A percentile compares a stretch with the other conserved stretches of the same genome.
Conservation (phyloP, 306 rosid species). For the Glycyrrhiza uralensis region DNA sequence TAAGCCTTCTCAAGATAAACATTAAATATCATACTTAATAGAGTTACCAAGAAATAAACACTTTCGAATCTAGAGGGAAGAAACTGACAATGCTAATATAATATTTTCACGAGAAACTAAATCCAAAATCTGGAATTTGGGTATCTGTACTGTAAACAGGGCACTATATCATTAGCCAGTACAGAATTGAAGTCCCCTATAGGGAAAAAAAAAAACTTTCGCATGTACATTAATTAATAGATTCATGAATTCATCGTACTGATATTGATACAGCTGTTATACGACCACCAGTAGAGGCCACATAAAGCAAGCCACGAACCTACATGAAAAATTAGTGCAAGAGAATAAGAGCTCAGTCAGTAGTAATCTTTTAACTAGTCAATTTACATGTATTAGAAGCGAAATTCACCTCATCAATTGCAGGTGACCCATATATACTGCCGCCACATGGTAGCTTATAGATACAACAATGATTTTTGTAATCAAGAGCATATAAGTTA, state of each 20-base stretch:
- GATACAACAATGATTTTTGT: slow-evolving; percentile 61
- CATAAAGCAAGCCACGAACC: slow-evolving; percentile 60
- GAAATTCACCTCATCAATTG: slow-evolving; percentile 71
- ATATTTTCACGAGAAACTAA: slow-evolving; percentile 3
- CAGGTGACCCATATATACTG: slow-evolving; percentile 87
- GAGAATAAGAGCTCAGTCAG: not conserved
- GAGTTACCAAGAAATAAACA: not conserved
- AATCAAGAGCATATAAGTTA: slow-evolving; percentile 85
- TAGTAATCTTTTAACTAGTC: slow-evolving; percentile 6
- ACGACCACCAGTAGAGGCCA: slow-evolving; percentile 86
- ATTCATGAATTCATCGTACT: slow-evolving; percentile 38
- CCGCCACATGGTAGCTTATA: slow-evolving; percentile 81
- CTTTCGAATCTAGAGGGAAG: not conserved
- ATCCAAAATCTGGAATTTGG: slow-evolving; percentile 13
- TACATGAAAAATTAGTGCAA: slow-evolving; percentile 32
- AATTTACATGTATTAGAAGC: not conserved
- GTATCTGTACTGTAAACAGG: not conserved
- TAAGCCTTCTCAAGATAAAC: not conserved
- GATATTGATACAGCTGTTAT: slow-evolving; percentile 57
- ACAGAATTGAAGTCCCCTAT: not conserved
- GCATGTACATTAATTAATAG: not conserved
- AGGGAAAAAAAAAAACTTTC: not conserved
- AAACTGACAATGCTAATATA: not conserved
- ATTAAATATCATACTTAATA: not conserved
- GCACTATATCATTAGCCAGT: not conserved